These are phyloP conservation scores for Globisporangium lucens DNA, from an alignment of 352 stramenopile species.

Conservation along the genomic window DNA sequence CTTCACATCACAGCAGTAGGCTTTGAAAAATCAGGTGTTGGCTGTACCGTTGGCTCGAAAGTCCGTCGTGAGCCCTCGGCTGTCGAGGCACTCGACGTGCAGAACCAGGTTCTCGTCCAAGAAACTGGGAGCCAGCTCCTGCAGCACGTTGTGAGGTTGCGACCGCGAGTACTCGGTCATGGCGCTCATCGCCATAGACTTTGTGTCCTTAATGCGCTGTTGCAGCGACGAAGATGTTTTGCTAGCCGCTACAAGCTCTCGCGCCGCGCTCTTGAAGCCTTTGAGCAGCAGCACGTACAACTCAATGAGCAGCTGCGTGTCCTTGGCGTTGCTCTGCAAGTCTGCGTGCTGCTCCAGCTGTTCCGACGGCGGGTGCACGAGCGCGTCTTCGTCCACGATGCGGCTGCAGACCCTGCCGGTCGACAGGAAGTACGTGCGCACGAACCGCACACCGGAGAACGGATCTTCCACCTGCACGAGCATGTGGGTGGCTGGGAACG, in stretches of 20 bases:
- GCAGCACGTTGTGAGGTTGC: constrained; percentile 17
- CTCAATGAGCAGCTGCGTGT: constrained; percentile 35
- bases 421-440: constrained; percentile 65
- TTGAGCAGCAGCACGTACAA: constrained; percentile 38
- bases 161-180: constrained; percentile 19
- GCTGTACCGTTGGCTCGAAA: constrained; percentile 20
- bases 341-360: constrained; percentile 18
- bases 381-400: constrained; percentile 61
- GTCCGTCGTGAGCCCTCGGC: constrained; percentile 26
- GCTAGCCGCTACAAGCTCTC: constrained; percentile 17
- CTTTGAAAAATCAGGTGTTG: not conserved
- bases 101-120: constrained; percentile 39
- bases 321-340: constrained; percentile 7
- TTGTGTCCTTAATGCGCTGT: constrained; percentile 22
- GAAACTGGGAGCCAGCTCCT: constrained; percentile 17
- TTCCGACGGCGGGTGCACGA: constrained; percentile 30
- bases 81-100: constrained; percentile 39
- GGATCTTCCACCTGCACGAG: constrained; percentile 67
- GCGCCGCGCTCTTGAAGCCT: constrained; percentile 29
- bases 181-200: constrained; percentile 16
- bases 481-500: constrained; percentile 53
- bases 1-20: not conserved
- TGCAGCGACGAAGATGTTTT: constrained; percentile 20
- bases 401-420: constrained; percentile 46
- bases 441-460: constrained; percentile 61